Evolutionary conservation across 257 asterid genomes (phyloP), one percentile per base, ranked within the genome.

Genomic region (Lavandula angustifolia): DNA sequence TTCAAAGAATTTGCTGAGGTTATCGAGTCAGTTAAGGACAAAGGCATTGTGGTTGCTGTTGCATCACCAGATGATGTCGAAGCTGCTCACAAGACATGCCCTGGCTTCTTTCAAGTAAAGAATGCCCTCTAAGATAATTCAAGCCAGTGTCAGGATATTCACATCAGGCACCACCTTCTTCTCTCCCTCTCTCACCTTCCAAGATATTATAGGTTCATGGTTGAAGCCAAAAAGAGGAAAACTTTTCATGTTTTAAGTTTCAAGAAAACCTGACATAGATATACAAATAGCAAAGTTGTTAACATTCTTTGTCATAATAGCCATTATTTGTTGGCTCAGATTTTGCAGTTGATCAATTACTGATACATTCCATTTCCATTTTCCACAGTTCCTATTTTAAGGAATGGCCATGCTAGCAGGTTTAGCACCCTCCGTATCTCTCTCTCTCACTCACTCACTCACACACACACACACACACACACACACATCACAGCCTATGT

Each of bases 1-100:
- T 94, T 94, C 91, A 87, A 82, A 83, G 97, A 87, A 73, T 90
- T 94, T 63, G 99, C 87, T 4, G 92, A 81, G 48, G 78, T 79
- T n/a, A 35, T 94, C 38, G 87, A 85, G 72, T 64, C 80, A 38
- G 95, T 94, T 29, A 90, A 90, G 76, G 87, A 81, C 77, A 81
- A 76, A 69, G 97, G 97, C 5, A 88, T 87, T 18, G 89, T 78
- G 67, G 97, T 90, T 52, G 95, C 95, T 8, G 99, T 94, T 64
- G 96, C 99, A 6, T 90, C 99, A 12, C 85, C 85, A 1, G 95
- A 86, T 0, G 99, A 90, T 12, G 84, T 87, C 47, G 92, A 81
- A 63, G 91, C 95, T 61, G 97, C 99, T 62, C 78, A 90, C 80
- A 71, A 79, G 85, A 74, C 81, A 17, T 84, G 73, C 1, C 73